A percentile compares a stretch with the other conserved stretches of the same genome.
Conservation (phyloP, 371 early-diverging fungal genomes). For the Homolaphlyctis polyrhiza region DNA sequence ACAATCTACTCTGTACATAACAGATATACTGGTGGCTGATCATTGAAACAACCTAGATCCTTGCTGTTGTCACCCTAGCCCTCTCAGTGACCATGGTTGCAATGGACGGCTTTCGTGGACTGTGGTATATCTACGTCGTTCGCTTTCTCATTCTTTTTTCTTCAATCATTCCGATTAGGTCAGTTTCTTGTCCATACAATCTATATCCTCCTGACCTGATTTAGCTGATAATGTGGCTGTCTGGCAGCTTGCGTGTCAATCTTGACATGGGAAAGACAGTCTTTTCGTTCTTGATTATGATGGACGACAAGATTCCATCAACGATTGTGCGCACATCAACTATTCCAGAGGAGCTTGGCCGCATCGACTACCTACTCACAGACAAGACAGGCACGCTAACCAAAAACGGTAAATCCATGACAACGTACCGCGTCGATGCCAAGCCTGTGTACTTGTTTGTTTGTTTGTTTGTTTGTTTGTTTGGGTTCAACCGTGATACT, state of each 20-base stretch:
- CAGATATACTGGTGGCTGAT: constrained; percentile 14
- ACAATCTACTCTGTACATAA: background rate
- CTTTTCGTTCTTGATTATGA: constrained; percentile 81
- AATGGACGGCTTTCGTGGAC: constrained; percentile 81
- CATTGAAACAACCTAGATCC: constrained; percentile 44
- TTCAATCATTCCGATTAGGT: constrained; percentile 96
- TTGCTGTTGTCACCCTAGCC: constrained; percentile 77
- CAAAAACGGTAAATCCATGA: constrained; percentile 72
- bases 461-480: background rate
- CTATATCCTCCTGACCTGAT: background rate
- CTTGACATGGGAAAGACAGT: constrained; percentile 96
- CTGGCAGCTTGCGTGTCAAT: constrained; percentile 81
- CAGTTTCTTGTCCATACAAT: constrained; percentile 5
- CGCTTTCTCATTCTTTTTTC: constrained; percentile 97
- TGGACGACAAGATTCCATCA: constrained; percentile 70
- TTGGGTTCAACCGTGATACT: background rate
- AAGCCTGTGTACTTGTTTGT: background rate
- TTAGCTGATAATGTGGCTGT: constrained; percentile 10
- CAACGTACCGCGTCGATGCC: background rate
- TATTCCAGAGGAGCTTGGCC: constrained; percentile 99
- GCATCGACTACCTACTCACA: constrained; percentile 93
- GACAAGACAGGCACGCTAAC: constrained; percentile 99
- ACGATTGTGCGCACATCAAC: constrained; percentile 73
- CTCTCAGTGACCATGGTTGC: constrained; percentile 86
- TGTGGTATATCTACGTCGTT: constrained; percentile 88